These are phyloP conservation scores for Calonectria pseudoturangicola DNA, from an alignment of 2,329 filamentous ascomycete species.

Conservation along the genomic window DNA sequence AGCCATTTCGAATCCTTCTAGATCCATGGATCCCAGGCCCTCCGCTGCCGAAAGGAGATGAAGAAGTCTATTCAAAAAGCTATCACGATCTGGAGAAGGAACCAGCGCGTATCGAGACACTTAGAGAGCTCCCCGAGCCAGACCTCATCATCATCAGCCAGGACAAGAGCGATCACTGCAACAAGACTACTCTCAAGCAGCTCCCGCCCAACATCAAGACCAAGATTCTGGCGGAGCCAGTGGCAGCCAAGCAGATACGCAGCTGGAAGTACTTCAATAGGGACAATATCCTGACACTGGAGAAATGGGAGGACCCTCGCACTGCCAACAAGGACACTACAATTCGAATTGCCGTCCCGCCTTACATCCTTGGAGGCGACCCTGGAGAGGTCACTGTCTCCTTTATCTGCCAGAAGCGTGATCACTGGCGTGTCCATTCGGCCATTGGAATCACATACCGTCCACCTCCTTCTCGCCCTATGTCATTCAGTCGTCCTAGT, in stretches of 20 bases:
- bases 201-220: slow-evolving; percentile 74
- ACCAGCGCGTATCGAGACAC: slow-evolving; percentile 73
- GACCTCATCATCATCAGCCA: slow-evolving; percentile 69
- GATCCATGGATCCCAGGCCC: slow-evolving; percentile 81
- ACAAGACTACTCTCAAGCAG: slow-evolving; percentile 80
- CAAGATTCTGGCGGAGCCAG: slow-evolving; percentile 79
- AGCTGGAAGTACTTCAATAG: slow-evolving; percentile 81
- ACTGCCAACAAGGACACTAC: slow-evolving; percentile 58
- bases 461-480: slow-evolving; percentile 65
- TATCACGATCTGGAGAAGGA: slow-evolving; percentile 72
- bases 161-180: slow-evolving; percentile 79
- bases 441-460: slow-evolving; percentile 84
- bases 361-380: slow-evolving; percentile 69
- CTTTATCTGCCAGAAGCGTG: slow-evolving; percentile 76
- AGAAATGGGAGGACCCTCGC: slow-evolving; percentile 67
- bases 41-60: slow-evolving; percentile 75
- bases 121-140: slow-evolving; percentile 63
- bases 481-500: slow-evolving; percentile 44
- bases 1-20: slow-evolving; percentile 79
- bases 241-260: slow-evolving; percentile 78
- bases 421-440: slow-evolving; percentile 77
- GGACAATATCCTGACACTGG: slow-evolving; percentile 66
- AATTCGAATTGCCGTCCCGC: slow-evolving; percentile 71
- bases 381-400: slow-evolving; percentile 83
- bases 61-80: slow-evolving; percentile 46